phyloP scores from a whole-genome alignment of 257 asterid species.

The Agastache rugosa region DNA sequence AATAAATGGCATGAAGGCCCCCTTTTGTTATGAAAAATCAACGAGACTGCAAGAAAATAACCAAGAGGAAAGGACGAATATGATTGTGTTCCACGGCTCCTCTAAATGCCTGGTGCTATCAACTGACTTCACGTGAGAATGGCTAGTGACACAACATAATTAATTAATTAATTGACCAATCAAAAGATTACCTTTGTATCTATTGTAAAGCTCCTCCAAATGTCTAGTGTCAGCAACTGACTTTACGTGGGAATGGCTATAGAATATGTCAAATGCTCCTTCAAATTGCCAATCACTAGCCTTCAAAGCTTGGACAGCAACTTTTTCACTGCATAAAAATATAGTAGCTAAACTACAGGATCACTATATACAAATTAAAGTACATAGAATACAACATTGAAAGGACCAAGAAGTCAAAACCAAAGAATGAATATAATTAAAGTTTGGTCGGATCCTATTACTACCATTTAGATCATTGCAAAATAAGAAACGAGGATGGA shows the following conservation, averaged over 20 bases:
- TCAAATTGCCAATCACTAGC: conserved; percentile 96
- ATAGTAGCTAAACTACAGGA: conserved; percentile 30
- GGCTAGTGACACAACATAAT: neutral
- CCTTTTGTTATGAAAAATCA: neutral
- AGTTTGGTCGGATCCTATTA: neutral
- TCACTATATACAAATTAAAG: conserved; percentile 14
- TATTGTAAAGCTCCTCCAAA: conserved; percentile 88
- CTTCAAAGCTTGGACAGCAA: conserved; percentile 85
- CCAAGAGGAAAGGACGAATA: neutral
- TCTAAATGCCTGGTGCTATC: no score
- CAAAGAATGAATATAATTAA: conserved; percentile 10
- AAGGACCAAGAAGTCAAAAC: conserved; percentile 22
- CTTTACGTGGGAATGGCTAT: conserved; percentile 83
- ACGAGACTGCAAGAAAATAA: neutral
- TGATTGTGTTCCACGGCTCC: neutral
- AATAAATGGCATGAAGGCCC: neutral
- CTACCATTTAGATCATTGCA: conserved; percentile 1
- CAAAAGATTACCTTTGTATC: conserved; percentile 74
- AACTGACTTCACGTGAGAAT: no score
- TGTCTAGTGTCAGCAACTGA: conserved; percentile 85
- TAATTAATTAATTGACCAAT: conserved; percentile 16
- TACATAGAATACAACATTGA: neutral
- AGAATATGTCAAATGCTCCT: conserved; percentile 94
- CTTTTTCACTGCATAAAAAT: conserved; percentile 74
- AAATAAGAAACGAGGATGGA: neutral